Base-by-base conservation (phyloP, 176 grass and related monocot species). In the Carex pumila region DNA sequence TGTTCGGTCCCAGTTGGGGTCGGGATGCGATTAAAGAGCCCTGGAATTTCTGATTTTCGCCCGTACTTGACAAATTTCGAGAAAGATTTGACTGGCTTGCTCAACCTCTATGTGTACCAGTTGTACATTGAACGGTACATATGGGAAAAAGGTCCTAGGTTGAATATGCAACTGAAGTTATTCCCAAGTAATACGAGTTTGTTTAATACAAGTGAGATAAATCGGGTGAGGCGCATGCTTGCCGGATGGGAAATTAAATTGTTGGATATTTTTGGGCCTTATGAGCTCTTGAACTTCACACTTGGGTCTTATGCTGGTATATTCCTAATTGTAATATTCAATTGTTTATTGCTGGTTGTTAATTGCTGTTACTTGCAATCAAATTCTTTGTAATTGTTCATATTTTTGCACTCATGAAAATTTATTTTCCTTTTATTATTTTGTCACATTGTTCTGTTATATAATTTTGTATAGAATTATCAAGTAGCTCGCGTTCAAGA, bases 251-350 rank as follows among this genome's bases (percentile, higher is more conserved):
- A 92, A 34, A 95, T 99, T 72, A 92, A 89, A 76, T 84, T 99
- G 69, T 74, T 50, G 86, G 87, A 92, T 89, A 63, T 65, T 74
- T 99, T 95, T 81, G 96, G 96, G 73, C 96, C 96, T 72, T 99
- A 99, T 61, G 96, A 99, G 65, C 88, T 99, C 78, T 91, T 99
- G 64, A 90, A 93, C 86, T 95, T 99, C 85, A 89, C 89, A 1
- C 85, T 92, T 59, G 93, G 91, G 69, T 87, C 83, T 56, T 93
- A 93, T 69, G 88, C 29, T 25, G 96, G 93, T 95, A 87, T 74
- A 88, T 84, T 78, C 7, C 2, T 53, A 30, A 56, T 57, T 56
- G 45, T 74, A 47, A 52, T 25, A 74, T 52, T 7, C 45, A 7
- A 18, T 5, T 56, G 12, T 13, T 53, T 13, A 13, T 56, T 77